Conservation (phyloP, 2,329 filamentous ascomycete species). For the Monilinia fructigena region DNA sequence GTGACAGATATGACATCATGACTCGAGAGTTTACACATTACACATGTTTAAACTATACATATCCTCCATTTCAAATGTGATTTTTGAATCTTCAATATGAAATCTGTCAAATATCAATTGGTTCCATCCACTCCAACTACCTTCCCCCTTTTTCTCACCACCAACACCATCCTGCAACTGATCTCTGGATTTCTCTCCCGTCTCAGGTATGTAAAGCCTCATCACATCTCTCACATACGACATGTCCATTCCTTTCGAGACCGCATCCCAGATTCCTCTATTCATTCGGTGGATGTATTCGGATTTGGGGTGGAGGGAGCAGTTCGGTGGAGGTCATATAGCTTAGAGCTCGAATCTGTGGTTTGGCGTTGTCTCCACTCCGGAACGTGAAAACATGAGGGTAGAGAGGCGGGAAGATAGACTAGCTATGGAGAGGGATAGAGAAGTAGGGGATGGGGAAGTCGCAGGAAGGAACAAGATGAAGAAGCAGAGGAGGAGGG, state of each 20-base stretch:
- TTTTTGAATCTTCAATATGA: neutral
- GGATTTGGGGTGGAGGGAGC: neutral
- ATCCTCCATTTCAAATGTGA: neutral
- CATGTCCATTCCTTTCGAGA: neutral
- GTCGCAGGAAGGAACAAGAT: neutral
- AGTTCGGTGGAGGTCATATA: neutral
- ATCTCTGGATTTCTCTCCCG: neutral
- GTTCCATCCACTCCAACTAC: neutral
- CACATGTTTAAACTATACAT: neutral
- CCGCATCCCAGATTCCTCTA: neutral
- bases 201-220: neutral
- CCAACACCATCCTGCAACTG: neutral
- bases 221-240: constrained; percentile 3
- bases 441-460: neutral
- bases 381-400: too few relatives aligned
- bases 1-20: constrained; percentile 8
- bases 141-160: neutral
- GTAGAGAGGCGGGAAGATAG: neutral
- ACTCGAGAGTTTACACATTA: neutral
- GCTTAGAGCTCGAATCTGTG: neutral
- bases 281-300: constrained; percentile 4
- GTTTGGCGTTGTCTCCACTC: too few relatives aligned
- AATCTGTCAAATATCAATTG: neutral
- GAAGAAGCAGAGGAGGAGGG: neutral
- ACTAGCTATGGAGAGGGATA: too few relatives aligned